These are phyloP conservation scores for Coemansia umbellata DNA, from an alignment of 192 early-diverging fungal species.

Conservation along the genomic window DNA sequence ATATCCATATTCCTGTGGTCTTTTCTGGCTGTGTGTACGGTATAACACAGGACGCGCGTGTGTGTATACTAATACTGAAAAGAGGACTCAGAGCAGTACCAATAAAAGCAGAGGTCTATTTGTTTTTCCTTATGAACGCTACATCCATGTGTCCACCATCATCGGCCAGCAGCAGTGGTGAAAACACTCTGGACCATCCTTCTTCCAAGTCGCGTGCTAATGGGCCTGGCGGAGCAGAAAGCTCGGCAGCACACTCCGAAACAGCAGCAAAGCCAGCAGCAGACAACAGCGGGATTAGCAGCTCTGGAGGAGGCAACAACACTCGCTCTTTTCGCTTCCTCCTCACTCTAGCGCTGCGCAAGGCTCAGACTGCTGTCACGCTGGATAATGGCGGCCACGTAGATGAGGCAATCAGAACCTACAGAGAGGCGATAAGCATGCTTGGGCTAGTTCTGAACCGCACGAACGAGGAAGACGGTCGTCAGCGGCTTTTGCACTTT, in stretches of 20 bases:
- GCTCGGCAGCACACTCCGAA: neutral
- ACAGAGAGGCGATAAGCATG: constrained; percentile 55
- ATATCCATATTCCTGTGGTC: too few relatives aligned
- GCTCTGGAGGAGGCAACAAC: constrained; percentile 43
- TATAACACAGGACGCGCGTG: too few relatives aligned
- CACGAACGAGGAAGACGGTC: constrained; percentile 47
- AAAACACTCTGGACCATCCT: too few relatives aligned
- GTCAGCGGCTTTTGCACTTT: constrained; percentile 52
- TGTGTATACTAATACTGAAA: too few relatives aligned
- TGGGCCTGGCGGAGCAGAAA: neutral
- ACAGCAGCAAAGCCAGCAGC: constrained; percentile 3
- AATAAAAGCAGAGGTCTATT: too few relatives aligned
- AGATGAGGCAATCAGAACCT: constrained; percentile 47
- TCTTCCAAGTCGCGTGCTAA: too few relatives aligned
- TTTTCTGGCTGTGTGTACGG: too few relatives aligned
- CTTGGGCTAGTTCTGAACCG: constrained; percentile 50
- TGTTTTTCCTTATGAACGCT: too few relatives aligned
- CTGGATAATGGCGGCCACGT: constrained; percentile 51
- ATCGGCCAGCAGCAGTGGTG: too few relatives aligned
- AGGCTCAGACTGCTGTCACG: constrained; percentile 51
- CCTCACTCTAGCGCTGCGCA: constrained; percentile 49
- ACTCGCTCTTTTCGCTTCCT: constrained; percentile 54
- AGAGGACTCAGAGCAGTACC: too few relatives aligned
- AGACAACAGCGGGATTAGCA: neutral
- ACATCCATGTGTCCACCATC: too few relatives aligned